These are phyloP conservation scores for Populus simonii DNA, from an alignment of 345 rosid genomes.

Conservation along the genomic window DNA sequence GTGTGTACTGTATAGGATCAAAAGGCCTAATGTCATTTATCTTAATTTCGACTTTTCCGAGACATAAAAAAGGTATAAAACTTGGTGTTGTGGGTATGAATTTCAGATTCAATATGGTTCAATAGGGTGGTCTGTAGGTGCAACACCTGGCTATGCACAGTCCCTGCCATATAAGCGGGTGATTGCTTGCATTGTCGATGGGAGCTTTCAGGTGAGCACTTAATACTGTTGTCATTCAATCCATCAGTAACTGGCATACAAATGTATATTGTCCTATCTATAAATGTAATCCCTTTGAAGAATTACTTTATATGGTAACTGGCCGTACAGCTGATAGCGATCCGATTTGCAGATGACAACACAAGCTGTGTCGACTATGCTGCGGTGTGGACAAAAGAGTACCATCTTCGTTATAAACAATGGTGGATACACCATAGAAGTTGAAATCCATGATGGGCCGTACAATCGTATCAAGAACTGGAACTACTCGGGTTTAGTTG, in stretches of 20 bases:
- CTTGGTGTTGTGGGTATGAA: not conserved
- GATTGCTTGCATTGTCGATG: slow-evolving; percentile 3
- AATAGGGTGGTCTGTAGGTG: not conserved
- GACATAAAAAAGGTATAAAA: not conserved
- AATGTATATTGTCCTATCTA: too few species aligned
- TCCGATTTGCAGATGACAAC: slow-evolving; percentile 27
- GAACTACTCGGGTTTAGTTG: slow-evolving; percentile 31
- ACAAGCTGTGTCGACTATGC: slow-evolving; percentile 43
- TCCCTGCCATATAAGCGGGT: not conserved
- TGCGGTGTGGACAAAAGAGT: slow-evolving; percentile 30
- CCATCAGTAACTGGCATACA: not conserved
- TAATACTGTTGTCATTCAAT: too few species aligned
- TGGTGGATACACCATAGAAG: slow-evolving; percentile 40
- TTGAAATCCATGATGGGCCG: slow-evolving; percentile 38
- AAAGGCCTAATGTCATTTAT: not conserved
- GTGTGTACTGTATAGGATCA: slow-evolving; percentile 22
- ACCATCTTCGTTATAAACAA: slow-evolving; percentile 41
- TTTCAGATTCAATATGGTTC: slow-evolving; percentile 3
- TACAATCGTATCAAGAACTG: slow-evolving; percentile 41
- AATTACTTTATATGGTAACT: too few species aligned
- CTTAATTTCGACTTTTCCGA: not conserved
- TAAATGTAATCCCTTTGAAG: too few species aligned
- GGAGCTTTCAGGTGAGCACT: slow-evolving; percentile 1
- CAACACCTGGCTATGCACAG: not conserved
- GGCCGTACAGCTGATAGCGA: not conserved